phyloP scores from a whole-genome alignment of 179 eudicot genomes.

The Spergularia azorica region DNA sequence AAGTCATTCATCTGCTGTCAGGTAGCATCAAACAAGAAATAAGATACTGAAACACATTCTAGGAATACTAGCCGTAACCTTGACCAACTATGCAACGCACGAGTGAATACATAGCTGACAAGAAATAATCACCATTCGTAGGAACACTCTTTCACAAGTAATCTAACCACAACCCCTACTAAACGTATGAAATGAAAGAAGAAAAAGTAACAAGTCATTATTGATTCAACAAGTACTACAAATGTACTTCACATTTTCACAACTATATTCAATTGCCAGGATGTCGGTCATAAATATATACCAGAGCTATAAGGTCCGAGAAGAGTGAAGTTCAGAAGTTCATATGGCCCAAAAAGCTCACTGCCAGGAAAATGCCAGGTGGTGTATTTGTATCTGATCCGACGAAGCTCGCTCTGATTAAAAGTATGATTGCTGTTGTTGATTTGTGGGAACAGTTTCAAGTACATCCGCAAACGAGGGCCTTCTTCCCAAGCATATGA shows the following conservation, averaged over 20 bases:
- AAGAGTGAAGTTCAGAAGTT: conserved; percentile 76
- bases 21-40: neutral
- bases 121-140: neutral
- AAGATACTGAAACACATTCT: neutral
- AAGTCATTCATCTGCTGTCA: neutral
- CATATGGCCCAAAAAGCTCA: conserved; percentile 81
- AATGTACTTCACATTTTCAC: neutral
- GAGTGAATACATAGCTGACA: neutral
- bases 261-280: neutral
- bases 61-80: neutral
- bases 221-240: neutral
- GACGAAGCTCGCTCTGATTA: conserved; percentile 55
- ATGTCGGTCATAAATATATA: conserved; percentile 31
- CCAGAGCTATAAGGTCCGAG: conserved; percentile 61
- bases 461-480: conserved; percentile 66
- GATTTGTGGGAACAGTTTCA: conserved; percentile 67
- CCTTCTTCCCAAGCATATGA: conserved; percentile 70
- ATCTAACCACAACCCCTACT: too few species aligned
- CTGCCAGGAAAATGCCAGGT: conserved; percentile 55
- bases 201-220: neutral
- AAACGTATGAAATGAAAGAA: neutral
- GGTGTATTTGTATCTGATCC: conserved; percentile 46
- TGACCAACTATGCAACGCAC: neutral
- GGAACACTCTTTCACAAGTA: neutral
- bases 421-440: conserved; percentile 33